Evolutionary conservation across 441 rosid species (phyloP).

Genomic region (Lepidium campestre): DNA sequence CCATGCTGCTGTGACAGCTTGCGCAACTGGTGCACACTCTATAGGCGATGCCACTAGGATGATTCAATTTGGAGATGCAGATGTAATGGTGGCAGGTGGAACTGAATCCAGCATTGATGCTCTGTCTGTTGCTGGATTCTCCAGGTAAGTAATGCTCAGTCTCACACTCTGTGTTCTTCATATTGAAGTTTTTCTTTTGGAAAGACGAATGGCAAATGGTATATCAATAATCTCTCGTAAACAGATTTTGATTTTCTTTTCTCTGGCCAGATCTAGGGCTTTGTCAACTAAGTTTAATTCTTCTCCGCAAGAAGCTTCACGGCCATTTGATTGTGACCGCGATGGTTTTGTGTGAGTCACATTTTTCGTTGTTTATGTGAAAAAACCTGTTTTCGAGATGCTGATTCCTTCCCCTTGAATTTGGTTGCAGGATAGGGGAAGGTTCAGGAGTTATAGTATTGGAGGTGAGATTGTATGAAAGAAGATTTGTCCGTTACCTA

Average conservation of each 20-base stretch:
- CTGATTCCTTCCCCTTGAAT: background rate
- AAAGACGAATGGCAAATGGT: background rate
- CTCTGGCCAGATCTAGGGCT: constrained; percentile 67
- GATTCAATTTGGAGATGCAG: constrained; percentile 93
- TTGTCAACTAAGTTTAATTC: constrained; percentile 75
- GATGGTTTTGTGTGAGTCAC: constrained; percentile 96
- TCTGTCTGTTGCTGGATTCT: constrained; percentile 91
- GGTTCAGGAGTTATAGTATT: constrained; percentile 80
- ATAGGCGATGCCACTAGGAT: constrained; percentile 95
- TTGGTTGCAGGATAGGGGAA: constrained; percentile 79
- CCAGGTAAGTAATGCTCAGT: constrained; percentile 42
- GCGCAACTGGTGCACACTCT: constrained; percentile 97
- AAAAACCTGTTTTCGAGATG: background rate
- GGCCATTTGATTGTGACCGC: constrained; percentile 86
- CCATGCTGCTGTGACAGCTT: constrained; percentile 98
- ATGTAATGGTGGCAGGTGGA: constrained; percentile 97
- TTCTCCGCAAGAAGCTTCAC: constrained; percentile 79
- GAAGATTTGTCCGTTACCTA: background rate
- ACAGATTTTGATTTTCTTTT: background rate
- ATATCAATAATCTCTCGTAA: background rate
- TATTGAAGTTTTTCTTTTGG: background rate
- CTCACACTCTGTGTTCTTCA: background rate
- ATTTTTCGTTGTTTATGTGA: background rate
- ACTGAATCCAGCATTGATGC: constrained; percentile 96
- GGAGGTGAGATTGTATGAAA: constrained; percentile 52